These are phyloP conservation scores for Puccinia hordei DNA, from an alignment of 1,284 basidiomycete genomes.

Conservation along the genomic window DNA sequence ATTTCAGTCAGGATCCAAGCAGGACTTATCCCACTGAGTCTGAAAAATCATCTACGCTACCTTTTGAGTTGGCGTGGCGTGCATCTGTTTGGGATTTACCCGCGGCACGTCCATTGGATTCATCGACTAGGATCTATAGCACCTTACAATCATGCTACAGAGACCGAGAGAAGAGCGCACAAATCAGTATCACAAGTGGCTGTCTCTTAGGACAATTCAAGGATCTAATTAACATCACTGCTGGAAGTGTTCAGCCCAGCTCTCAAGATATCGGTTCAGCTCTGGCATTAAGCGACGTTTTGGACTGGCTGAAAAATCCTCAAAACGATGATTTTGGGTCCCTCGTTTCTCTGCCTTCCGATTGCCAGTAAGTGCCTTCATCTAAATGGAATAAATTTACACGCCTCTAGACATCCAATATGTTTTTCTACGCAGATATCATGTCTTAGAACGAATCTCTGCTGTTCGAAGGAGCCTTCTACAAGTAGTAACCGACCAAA, in stretches of 20 bases:
- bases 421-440: constrained; percentile 66
- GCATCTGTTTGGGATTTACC: constrained; percentile 52
- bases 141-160: constrained; percentile 76
- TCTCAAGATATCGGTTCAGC: constrained; percentile 52
- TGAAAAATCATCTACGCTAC: constrained; percentile 66
- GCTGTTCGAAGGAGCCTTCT: constrained; percentile 82
- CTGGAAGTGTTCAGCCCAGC: constrained; percentile 52
- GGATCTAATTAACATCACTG: constrained; percentile 68
- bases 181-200: constrained; percentile 64
- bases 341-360: constrained; percentile 61
- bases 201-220: constrained; percentile 68
- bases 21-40: constrained; percentile 67
- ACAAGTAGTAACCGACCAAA: constrained; percentile 68
- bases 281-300: constrained; percentile 32
- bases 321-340: constrained; percentile 30
- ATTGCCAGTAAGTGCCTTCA: constrained; percentile 68
- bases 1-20: constrained; percentile 72
- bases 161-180: constrained; percentile 66
- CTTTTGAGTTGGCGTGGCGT: constrained; percentile 64
- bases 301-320: constrained; percentile 12
- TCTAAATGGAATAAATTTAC: constrained; percentile 51
- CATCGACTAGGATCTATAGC: constrained; percentile 71
- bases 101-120: constrained; percentile 55
- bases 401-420: not conserved
- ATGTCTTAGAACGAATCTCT: constrained; percentile 73